phyloP scores from a whole-genome alignment of 2,329 filamentous ascomycete genomes.

The Cladosporium phlei region DNA sequence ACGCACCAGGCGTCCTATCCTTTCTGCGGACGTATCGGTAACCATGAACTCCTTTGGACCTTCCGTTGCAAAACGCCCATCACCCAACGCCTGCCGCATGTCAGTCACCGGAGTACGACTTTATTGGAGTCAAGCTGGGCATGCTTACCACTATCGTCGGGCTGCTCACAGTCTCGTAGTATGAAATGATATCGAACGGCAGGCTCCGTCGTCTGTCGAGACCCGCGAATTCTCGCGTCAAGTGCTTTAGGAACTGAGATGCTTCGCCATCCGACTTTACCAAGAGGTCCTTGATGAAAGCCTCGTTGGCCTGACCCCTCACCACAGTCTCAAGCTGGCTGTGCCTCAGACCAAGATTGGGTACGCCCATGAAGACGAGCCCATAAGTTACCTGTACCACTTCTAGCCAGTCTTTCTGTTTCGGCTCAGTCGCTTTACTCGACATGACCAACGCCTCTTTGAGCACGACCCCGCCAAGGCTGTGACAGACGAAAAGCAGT shows the following conservation, averaged over 20 bases:
- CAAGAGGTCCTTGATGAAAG: background rate
- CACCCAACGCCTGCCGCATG: background rate
- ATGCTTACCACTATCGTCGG: background rate
- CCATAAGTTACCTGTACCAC: background rate
- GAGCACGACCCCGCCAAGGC: background rate
- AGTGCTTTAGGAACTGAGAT: constrained; percentile 1
- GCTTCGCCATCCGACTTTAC: background rate
- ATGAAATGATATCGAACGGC: background rate
- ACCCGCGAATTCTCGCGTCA: constrained; percentile 4
- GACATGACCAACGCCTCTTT: constrained; percentile 1
- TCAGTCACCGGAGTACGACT: background rate
- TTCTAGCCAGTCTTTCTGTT: background rate
- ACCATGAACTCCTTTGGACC: background rate
- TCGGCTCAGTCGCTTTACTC: background rate
- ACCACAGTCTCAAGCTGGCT: constrained; percentile 3
- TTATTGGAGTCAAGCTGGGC: background rate
- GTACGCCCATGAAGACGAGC: constrained; percentile 5
- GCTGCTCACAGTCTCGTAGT: background rate
- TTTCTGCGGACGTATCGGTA: background rate
- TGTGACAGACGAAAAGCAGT: constrained; percentile 1
- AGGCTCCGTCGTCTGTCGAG: background rate
- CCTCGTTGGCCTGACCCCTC: background rate
- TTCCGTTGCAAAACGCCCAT: background rate
- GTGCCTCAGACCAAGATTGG: background rate
- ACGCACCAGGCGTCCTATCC: background rate